A percentile compares a stretch with the other conserved stretches of the same genome.
Conservation (phyloP, 2,329 filamentous ascomycete genomes). For the Botrytis deweyae region DNA sequence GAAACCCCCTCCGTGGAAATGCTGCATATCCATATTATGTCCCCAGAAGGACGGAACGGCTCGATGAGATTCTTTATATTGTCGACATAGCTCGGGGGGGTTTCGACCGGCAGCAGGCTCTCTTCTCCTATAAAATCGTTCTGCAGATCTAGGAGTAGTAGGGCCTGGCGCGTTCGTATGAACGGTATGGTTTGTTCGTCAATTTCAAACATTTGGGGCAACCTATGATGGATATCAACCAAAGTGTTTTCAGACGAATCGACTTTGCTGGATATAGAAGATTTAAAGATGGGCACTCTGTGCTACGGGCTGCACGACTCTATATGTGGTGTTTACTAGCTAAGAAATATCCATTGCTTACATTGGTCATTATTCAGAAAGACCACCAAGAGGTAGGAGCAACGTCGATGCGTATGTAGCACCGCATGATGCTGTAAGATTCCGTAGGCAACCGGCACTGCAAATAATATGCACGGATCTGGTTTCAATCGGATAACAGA, state of each 20-base stretch:
- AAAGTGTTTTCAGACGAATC: not conserved
- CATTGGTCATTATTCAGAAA: slow-evolving; percentile 20
- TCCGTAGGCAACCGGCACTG: slow-evolving; percentile 17
- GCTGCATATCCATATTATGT: slow-evolving; percentile 83
- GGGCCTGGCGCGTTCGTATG: slow-evolving; percentile 62
- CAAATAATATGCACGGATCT: slow-evolving; percentile 15
- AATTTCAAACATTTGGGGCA: slow-evolving; percentile 53
- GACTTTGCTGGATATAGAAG: not conserved
- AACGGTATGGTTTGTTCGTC: slow-evolving; percentile 55
- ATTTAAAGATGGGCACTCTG: not conserved
- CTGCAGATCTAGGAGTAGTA: slow-evolving; percentile 84
- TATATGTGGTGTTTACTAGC: slow-evolving; percentile 19
- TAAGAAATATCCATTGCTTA: slow-evolving; percentile 14
- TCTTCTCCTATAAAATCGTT: slow-evolving; percentile 77
- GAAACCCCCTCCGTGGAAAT: slow-evolving; percentile 61
- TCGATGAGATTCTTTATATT: slow-evolving; percentile 65
- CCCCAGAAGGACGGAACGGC: slow-evolving; percentile 69
- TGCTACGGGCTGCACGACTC: slow-evolving; percentile 11
- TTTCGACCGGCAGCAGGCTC: slow-evolving; percentile 65
- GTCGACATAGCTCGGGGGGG: slow-evolving; percentile 64
- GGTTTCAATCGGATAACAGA: slow-evolving; percentile 12
- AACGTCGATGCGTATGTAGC: slow-evolving; percentile 21
- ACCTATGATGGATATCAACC: slow-evolving; percentile 22
- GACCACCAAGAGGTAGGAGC: slow-evolving; percentile 4
- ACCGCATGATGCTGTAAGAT: slow-evolving; percentile 22